Evolutionary conservation across 1,139 yeast genomes (phyloP).

Genomic region (Suhomyces guaymorum): DNA sequence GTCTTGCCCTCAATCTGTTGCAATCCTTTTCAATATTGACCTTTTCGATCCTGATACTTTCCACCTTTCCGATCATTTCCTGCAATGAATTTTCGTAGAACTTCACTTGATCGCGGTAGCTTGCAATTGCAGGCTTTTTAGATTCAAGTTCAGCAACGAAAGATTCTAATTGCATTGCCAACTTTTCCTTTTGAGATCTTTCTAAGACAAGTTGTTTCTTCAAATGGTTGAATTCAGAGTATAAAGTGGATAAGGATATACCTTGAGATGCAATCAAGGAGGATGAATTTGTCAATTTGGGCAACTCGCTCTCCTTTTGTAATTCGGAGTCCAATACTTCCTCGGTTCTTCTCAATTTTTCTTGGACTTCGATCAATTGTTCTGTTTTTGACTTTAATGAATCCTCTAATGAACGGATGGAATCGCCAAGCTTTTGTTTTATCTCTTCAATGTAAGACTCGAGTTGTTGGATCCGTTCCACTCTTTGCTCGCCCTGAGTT

Average conservation of each 20-base stretch:
- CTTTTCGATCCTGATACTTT: constrained; percentile 39
- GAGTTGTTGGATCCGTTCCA: constrained; percentile 47
- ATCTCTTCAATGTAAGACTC: constrained; percentile 48
- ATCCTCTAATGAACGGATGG: constrained; percentile 25
- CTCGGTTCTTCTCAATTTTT: constrained; percentile 40
- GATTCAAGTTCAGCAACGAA: constrained; percentile 77
- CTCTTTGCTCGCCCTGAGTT: constrained; percentile 47
- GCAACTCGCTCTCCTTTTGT: constrained; percentile 43
- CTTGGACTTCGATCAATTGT: constrained; percentile 34
- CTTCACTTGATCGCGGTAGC: constrained; percentile 60
- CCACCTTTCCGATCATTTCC: constrained; percentile 43
- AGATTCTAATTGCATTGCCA: constrained; percentile 68
- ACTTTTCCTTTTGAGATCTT: constrained; percentile 65
- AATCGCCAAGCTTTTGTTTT: constrained; percentile 36
- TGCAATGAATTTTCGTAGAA: constrained; percentile 42
- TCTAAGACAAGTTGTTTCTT: constrained; percentile 72
- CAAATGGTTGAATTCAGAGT: constrained; percentile 65
- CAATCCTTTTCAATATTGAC: constrained; percentile 42
- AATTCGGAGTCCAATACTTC: constrained; percentile 45
- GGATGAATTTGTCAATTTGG: constrained; percentile 39
- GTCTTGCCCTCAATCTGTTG: constrained; percentile 35
- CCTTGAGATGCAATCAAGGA: constrained; percentile 53
- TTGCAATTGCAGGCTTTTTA: constrained; percentile 73
- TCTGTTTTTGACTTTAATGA: constrained; percentile 35
- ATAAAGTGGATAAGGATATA: constrained; percentile 66